These are phyloP conservation scores for Phalaenopsis hybrid DNA, from an alignment of 116 monocot genomes.

Conservation along the genomic window DNA sequence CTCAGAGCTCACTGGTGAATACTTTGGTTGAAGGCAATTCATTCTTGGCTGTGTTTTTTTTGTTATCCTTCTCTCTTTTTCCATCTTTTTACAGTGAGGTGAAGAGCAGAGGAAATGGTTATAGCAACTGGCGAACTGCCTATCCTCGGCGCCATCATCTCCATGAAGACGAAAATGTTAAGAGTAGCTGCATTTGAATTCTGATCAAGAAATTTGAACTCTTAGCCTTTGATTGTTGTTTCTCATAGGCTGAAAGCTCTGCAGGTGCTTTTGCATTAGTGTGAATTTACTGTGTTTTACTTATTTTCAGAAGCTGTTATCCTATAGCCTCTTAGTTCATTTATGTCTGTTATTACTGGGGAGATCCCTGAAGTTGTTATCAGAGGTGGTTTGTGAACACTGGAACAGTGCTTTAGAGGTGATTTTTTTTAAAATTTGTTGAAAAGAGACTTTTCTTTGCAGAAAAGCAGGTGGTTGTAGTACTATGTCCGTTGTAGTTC, in stretches of 20 bases:
- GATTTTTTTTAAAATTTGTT: no score
- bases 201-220: neutral
- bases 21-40: slow-evolving; percentile 66
- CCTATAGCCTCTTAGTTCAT: no score
- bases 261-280: neutral
- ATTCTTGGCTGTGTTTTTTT: slow-evolving; percentile 68
- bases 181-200: neutral
- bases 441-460: no score
- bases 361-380: no score
- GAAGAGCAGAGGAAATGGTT: no score
- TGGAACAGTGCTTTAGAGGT: no score
- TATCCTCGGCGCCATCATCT: neutral
- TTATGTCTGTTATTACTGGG: no score
- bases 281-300: neutral
- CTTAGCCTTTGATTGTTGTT: neutral
- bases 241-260: neutral
- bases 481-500: no score
- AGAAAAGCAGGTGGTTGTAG: no score
- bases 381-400: no score
- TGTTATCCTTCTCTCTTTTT: slow-evolving; percentile 1
- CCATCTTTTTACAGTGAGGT: neutral
- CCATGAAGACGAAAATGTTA: neutral
- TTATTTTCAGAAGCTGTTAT: no score
- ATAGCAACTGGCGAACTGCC: neutral
- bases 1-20: neutral